These are phyloP conservation scores for Zasmidium citrigriseum DNA, from an alignment of 2,329 filamentous ascomycete species.

Conservation along the genomic window DNA sequence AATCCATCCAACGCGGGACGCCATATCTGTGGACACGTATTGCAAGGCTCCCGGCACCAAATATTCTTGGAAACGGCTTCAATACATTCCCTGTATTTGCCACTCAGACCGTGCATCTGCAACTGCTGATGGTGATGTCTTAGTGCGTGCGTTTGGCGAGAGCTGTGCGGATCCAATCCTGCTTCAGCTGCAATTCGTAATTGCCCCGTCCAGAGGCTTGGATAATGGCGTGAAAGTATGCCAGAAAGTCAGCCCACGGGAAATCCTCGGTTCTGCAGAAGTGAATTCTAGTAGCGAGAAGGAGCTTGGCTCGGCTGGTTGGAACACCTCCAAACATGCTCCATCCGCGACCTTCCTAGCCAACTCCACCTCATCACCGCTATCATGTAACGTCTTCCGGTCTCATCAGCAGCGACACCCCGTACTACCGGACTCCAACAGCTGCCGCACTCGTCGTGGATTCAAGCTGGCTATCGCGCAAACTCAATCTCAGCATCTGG, in stretches of 20 bases:
- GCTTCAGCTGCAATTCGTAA: constrained; percentile 3
- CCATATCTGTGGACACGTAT: constrained; percentile 1
- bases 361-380: constrained; percentile 7
- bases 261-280: constrained; percentile 1
- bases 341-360: constrained; percentile 10
- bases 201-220: not conserved
- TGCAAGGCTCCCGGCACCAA: constrained; percentile 5
- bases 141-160: not conserved
- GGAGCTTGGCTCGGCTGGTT: not conserved
- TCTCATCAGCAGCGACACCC: constrained; percentile 2
- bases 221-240: constrained; percentile 1
- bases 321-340: not conserved
- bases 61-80: not conserved
- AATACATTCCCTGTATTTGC: not conserved
- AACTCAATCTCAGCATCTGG: constrained; percentile 12
- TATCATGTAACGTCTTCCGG: not conserved
- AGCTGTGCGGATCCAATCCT: constrained; percentile 4
- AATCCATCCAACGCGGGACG: not conserved
- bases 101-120: not conserved
- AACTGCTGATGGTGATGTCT: not conserved
- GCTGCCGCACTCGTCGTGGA: not conserved
- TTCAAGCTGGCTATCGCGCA: constrained; percentile 11
- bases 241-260: not conserved
- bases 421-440: not conserved
- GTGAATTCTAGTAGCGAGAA: not conserved